These are phyloP conservation scores for Cladorrhinum sp. DNA, from an alignment of 2,329 filamentous ascomycete genomes.

Conservation along the genomic window DNA sequence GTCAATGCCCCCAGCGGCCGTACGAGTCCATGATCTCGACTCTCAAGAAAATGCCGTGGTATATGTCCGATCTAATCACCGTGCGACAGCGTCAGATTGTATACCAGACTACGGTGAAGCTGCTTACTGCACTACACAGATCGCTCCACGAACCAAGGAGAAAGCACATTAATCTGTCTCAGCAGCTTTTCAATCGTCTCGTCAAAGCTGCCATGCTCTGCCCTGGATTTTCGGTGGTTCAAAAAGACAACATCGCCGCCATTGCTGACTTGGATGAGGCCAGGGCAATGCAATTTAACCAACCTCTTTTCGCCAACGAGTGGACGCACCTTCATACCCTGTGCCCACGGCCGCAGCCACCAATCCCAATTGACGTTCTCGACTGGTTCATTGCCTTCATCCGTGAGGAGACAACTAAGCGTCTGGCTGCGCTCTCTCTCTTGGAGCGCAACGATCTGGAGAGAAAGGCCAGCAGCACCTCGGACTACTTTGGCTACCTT, in stretches of 20 bases:
- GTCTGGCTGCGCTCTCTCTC: constrained; percentile 40
- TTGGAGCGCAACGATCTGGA: constrained; percentile 41
- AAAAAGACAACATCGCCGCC: constrained; percentile 58
- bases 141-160: constrained; percentile 38
- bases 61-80: constrained; percentile 54
- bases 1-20: constrained; percentile 60
- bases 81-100: constrained; percentile 54
- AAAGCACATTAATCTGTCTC: constrained; percentile 33
- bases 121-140: constrained; percentile 50
- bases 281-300: not conserved
- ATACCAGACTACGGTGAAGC: constrained; percentile 48
- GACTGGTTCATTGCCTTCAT: constrained; percentile 59
- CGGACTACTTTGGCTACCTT: constrained; percentile 52
- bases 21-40: constrained; percentile 66
- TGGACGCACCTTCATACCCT: constrained; percentile 34
- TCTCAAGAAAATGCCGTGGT: constrained; percentile 62
- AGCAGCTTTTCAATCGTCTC: constrained; percentile 55
- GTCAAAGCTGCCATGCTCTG: constrained; percentile 53
- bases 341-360: constrained; percentile 42
- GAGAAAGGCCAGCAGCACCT: constrained; percentile 33
- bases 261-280: constrained; percentile 37
- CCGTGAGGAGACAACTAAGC: constrained; percentile 48
- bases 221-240: constrained; percentile 57
- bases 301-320: not conserved
- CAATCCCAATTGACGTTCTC: constrained; percentile 49